A percentile compares a stretch with the other conserved stretches of the same genome.
Conservation (phyloP, 2,329 filamentous ascomycete genomes). For the Verticillium tricorpus region DNA sequence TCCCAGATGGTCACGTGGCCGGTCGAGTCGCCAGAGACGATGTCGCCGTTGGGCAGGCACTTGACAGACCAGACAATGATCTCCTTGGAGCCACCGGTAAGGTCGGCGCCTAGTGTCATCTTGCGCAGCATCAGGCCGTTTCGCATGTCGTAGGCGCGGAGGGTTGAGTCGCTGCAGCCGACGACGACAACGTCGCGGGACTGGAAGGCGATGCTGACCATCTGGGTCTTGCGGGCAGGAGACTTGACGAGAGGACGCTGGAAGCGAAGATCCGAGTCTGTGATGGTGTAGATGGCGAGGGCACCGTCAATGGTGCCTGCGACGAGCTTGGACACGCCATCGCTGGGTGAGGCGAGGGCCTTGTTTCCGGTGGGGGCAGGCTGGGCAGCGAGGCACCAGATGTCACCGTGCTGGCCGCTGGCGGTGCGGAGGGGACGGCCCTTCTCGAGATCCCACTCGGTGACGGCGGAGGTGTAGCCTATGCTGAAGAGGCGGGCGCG, state of each 20-base stretch:
- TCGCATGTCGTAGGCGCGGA: slow-evolving; percentile 82
- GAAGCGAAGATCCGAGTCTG: slow-evolving; percentile 78
- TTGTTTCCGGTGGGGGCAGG: slow-evolving; percentile 38
- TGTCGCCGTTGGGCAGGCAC: slow-evolving; percentile 79
- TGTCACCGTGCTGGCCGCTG: slow-evolving; percentile 89
- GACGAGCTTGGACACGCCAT: slow-evolving; percentile 59
- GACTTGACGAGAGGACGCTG: slow-evolving; percentile 70
- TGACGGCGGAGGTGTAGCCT: slow-evolving; percentile 85
- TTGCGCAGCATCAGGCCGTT: slow-evolving; percentile 71
- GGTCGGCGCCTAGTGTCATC: slow-evolving; percentile 80
- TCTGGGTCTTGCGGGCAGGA: slow-evolving; percentile 78
- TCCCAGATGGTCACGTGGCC: slow-evolving; percentile 94
- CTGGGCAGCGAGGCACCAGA: slow-evolving; percentile 93
- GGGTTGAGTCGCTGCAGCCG: slow-evolving; percentile 94
- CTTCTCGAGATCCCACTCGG: slow-evolving; percentile 87
- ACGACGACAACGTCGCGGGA: slow-evolving; percentile 77
- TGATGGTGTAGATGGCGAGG: slow-evolving; percentile 80
- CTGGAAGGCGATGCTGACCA: slow-evolving; percentile 89
- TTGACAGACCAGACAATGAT: slow-evolving; percentile 93
- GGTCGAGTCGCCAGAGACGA: slow-evolving; percentile 91
- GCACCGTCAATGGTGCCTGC: slow-evolving; percentile 89
- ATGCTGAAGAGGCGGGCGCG: slow-evolving; percentile 85
- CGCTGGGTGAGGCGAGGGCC: slow-evolving; percentile 54
- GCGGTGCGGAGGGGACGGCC: slow-evolving; percentile 76
- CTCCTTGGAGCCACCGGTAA: slow-evolving; percentile 72